Base-by-base conservation (phyloP, 805 yeast genomes). In the Wickerhamomyces rabaulensis region DNA sequence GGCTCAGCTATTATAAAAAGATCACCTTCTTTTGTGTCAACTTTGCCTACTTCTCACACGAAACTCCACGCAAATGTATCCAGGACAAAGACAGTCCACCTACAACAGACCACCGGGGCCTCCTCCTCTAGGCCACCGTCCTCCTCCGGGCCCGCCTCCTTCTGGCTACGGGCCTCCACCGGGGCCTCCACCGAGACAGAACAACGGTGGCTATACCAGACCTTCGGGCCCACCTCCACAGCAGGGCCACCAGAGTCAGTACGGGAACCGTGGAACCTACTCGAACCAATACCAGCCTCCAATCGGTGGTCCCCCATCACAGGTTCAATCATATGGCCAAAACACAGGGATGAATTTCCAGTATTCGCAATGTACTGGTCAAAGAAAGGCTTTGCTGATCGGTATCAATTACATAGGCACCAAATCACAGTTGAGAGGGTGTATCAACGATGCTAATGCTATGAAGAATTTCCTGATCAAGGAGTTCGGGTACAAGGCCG, bases 351-450 rank as follows among this genome's bases (percentile, higher is more conserved):
- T 50, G 46, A 47, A 51, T 40, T 59, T 48, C 45, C 57, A 77
- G 54, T 79, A 79, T 60, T 82, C 88, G 7, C 71, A 74, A 51
- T 82, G 87, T 65, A 62, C 71, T 3, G 90, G 90, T 6, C 66
- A 71, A 25, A 71, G 76, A 48, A 84, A 84, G 64, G 91, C 90
- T 2, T 64, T 84, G 46, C 56, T 84, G 47, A 69, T 84, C 42
- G 91, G 91, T 3, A 79, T 81, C 65, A 84, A 84, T 63, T 84
- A 84, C 61, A 67, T 74, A 49, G 87, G 87, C 3, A 65, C 79
- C 9, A 65, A 60, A 46, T 77, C 76, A 54, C 74, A 70, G 48
- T 65, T 84, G 40, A 67, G 78, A 39, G 91, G 91, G 0, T 84
- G 90, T 60, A 80, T 84, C 60, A 84, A 84, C 59, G 91, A 84